phyloP scores from a whole-genome alignment of 2,329 filamentous ascomycete species.

The Sclerotinia minor region DNA sequence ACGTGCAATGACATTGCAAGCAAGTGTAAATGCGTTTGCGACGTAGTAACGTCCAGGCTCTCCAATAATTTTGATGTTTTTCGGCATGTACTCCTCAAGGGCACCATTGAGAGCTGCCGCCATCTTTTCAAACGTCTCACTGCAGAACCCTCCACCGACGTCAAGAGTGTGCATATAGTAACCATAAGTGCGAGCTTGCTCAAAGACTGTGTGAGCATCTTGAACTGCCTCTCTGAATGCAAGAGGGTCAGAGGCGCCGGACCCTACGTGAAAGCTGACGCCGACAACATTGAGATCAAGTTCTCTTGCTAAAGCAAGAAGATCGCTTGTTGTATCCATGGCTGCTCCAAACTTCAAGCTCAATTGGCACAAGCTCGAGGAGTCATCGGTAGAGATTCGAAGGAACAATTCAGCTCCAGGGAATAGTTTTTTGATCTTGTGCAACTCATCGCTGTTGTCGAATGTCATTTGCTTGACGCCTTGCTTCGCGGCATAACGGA shows the following conservation, averaged over 20 bases:
- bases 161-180: constrained; percentile 85
- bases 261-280: constrained; percentile 97
- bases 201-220: constrained; percentile 86
- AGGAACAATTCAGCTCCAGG: constrained; percentile 89
- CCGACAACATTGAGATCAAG: constrained; percentile 89
- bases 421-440: constrained; percentile 93
- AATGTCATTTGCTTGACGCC: constrained; percentile 99
- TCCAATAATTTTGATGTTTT: constrained; percentile 78
- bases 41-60: constrained; percentile 98
- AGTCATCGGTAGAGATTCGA: constrained; percentile 95
- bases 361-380: constrained; percentile 86
- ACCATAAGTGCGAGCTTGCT: constrained; percentile 74
- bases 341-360: constrained; percentile 97
- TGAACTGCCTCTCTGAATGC: constrained; percentile 89
- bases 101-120: constrained; percentile 75
- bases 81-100: constrained; percentile 83
- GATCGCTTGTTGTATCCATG: constrained; percentile 74
- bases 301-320: constrained; percentile 77
- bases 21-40: constrained; percentile 87
- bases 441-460: constrained; percentile 95
- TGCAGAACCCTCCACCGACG: constrained; percentile 89
- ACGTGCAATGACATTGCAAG: constrained; percentile 93
- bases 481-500: constrained; percentile 81
- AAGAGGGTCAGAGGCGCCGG: constrained; percentile 88
- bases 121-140: constrained; percentile 90